Percentiles rank a stretch among this genome's conserved stretches.
Conservation (phyloP, 2,329 filamentous ascomycete species). For the Pseudonectria buxi region DNA sequence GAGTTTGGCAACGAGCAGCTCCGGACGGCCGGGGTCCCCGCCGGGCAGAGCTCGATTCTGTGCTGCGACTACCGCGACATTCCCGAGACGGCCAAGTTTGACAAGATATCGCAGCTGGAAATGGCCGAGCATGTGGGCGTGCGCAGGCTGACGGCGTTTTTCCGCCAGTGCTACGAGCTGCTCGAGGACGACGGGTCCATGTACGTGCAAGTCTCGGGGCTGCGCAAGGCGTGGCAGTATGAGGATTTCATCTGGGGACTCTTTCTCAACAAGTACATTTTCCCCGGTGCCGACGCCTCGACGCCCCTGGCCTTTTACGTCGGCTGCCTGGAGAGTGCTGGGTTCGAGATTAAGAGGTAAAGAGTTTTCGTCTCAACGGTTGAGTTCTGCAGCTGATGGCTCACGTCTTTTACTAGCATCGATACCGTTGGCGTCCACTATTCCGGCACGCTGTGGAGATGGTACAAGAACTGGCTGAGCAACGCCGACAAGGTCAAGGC, state of each 20-base stretch:
- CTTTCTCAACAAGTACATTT: conserved; percentile 98
- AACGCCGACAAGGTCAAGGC: conserved; percentile 84
- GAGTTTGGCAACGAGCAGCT: conserved; percentile 89
- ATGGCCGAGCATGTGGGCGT: conserved; percentile 97
- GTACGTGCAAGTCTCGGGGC: conserved; percentile 86
- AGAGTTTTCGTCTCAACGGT: too few species aligned
- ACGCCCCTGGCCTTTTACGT: conserved; percentile 82
- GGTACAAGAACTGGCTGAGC: conserved; percentile 95
- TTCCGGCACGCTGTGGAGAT: conserved; percentile 88
- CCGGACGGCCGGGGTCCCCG: conserved; percentile 66
- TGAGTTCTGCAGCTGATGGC: too few species aligned
- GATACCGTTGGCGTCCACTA: conserved; percentile 94
- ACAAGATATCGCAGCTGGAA: conserved; percentile 93
- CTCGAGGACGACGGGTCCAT: conserved; percentile 89
- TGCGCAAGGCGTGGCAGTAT: conserved; percentile 90
- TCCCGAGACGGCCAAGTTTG: conserved; percentile 71
- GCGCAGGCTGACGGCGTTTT: conserved; percentile 70
- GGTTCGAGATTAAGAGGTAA: conserved; percentile 63
- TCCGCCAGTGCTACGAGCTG: conserved; percentile 84
- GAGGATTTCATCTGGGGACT: conserved; percentile 94
- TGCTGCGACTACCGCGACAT: conserved; percentile 96
- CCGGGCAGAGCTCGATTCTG: conserved; percentile 78
- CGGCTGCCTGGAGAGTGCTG: conserved; percentile 63
- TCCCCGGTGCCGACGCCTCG: conserved; percentile 89
- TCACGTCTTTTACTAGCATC: conserved; percentile 33